Percentiles rank a stretch among this genome's conserved stretches.
Evolutionary conservation across 2,329 filamentous ascomycete species (phyloP).

Genomic region (Trichoderma oligosporum): DNA sequence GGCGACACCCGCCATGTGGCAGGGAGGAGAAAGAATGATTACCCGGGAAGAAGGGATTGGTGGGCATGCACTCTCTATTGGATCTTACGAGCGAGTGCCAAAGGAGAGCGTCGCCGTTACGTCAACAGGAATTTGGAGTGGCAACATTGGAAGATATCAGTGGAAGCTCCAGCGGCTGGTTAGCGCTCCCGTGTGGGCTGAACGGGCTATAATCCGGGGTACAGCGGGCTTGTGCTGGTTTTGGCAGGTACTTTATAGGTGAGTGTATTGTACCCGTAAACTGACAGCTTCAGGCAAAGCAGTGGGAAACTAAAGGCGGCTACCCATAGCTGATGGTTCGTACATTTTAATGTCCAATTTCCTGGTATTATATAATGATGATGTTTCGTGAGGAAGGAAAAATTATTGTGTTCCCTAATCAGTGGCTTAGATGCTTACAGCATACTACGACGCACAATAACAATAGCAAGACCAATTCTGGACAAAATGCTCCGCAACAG

Average conservation of each 20-base stretch:
- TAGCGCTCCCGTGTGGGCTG: constrained; percentile 19
- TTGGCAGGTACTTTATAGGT: neutral
- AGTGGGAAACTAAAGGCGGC: too few relatives aligned
- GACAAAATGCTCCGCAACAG: neutral
- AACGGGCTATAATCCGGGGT: constrained; percentile 15
- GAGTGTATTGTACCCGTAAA: too few relatives aligned
- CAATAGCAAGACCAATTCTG: neutral
- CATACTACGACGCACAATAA: too few relatives aligned
- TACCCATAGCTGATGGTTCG: too few relatives aligned
- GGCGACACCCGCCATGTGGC: neutral
- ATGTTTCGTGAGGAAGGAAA: too few relatives aligned
- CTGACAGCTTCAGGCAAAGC: too few relatives aligned
- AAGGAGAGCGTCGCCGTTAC: constrained; percentile 7
- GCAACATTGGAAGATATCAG: neutral
- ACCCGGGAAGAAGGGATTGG: neutral
- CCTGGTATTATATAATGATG: too few relatives aligned
- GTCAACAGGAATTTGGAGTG: constrained; percentile 16
- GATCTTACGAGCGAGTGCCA: neutral
- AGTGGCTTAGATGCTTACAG: neutral
- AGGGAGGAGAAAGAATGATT: constrained; percentile 8
- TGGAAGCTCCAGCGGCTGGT: constrained; percentile 9
- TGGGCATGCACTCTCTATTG: neutral
- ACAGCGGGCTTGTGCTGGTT: constrained; percentile 15
- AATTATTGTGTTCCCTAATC: too few relatives aligned
- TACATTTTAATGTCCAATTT: too few relatives aligned